phyloP scores from a whole-genome alignment of 2,329 filamentous ascomycete species.

The Malbranchea cinnamomea region DNA sequence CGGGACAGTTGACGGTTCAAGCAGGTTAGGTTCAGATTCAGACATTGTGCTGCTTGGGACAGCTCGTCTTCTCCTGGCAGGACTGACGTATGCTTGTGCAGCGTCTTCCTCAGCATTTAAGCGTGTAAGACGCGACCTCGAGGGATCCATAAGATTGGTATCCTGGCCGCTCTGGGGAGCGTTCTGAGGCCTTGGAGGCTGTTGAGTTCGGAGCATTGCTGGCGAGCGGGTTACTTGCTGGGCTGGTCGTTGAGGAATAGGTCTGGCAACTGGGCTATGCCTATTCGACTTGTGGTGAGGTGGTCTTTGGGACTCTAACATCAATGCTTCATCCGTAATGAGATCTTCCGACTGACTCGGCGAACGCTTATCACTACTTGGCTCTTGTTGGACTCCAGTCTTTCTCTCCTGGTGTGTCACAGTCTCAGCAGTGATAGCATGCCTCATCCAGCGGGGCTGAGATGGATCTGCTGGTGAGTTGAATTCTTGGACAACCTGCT shows the following conservation, averaged over 20 bases:
- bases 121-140: conserved; percentile 51
- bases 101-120: conserved; percentile 66
- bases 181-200: not conserved
- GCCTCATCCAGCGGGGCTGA: conserved; percentile 93
- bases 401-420: conserved; percentile 4
- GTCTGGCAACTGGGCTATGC: conserved; percentile 42
- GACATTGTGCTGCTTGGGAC: conserved; percentile 31
- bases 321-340: conserved; percentile 44
- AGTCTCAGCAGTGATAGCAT: conserved; percentile 32
- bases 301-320: conserved; percentile 44
- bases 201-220: not conserved
- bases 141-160: conserved; percentile 22
- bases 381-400: conserved; percentile 12
- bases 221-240: conserved; percentile 5
- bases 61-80: conserved; percentile 61
- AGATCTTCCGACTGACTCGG: not conserved
- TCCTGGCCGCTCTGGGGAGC: not conserved
- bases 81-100: conserved; percentile 73
- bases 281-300: conserved; percentile 10
- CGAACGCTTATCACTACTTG: conserved; percentile 2
- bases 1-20: conserved; percentile 35
- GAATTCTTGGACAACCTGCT: conserved; percentile 82
- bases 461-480: conserved; percentile 55
- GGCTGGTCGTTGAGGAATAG: conserved; percentile 25
- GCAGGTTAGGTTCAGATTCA: conserved; percentile 45